Evolutionary conservation across 805 yeast species (phyloP).

Genomic region (Myxozyma lipomycoides): DNA sequence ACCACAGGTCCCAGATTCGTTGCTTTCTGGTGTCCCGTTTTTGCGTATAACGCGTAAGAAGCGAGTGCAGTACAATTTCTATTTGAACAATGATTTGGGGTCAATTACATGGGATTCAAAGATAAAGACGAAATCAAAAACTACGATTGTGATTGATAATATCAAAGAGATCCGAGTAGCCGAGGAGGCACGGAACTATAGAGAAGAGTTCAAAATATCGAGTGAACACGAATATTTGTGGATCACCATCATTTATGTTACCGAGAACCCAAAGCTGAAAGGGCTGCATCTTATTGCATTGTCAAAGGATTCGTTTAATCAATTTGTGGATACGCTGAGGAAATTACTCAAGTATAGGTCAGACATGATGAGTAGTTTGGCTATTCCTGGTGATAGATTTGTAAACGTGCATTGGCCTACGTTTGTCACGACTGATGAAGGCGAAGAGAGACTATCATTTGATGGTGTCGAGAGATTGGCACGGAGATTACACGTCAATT

Average conservation of each 20-base stretch:
- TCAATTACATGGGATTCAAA: conserved; percentile 56
- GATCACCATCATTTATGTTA: conserved; percentile 74
- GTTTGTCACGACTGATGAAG: conserved; percentile 36
- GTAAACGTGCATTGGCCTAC: conserved; percentile 63
- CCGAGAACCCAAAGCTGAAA: conserved; percentile 59
- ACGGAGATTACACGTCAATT: conserved; percentile 64
- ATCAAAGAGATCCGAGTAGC: conserved; percentile 60
- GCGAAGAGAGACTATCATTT: conserved; percentile 43
- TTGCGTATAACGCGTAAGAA: conserved; percentile 69
- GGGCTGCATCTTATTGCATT: conserved; percentile 75
- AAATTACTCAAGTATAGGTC: conserved; percentile 55
- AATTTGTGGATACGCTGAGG: conserved; percentile 52
- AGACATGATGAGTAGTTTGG: conserved; percentile 58
- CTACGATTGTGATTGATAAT: conserved; percentile 50
- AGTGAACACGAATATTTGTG: conserved; percentile 62
- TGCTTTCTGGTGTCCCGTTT: conserved; percentile 57
- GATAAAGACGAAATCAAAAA: conserved; percentile 29
- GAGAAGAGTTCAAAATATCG: conserved; percentile 78
- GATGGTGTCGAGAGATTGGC: conserved; percentile 66
- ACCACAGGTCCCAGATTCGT: conserved; percentile 45
- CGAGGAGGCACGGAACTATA: conserved; percentile 72
- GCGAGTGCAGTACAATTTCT: conserved; percentile 54
- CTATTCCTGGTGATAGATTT: conserved; percentile 59
- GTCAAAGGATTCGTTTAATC: conserved; percentile 48
- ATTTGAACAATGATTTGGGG: conserved; percentile 54